These are phyloP conservation scores for Aurantiochytrium sp. DNA, from an alignment of 108 stramenopile species.

Conservation along the genomic window DNA sequence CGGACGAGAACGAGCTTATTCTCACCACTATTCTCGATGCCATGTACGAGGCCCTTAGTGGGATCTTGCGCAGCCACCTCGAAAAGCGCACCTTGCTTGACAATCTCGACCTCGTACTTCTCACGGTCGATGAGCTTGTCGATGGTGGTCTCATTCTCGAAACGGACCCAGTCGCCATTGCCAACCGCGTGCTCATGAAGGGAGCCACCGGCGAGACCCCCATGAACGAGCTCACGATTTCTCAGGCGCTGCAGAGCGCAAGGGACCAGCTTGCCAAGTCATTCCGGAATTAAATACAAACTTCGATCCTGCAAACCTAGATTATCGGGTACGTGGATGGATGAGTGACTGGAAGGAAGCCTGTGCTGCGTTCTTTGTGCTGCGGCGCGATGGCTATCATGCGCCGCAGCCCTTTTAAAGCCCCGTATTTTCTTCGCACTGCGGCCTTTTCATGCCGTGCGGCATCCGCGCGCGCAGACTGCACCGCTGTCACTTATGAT, in stretches of 20 bases:
- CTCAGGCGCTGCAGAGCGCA: background rate
- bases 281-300: background rate
- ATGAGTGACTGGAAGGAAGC: too few species aligned
- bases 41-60: constrained; percentile 32
- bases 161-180: constrained; percentile 36
- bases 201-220: constrained; percentile 24
- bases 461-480: too few species aligned
- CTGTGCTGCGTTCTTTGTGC: too few species aligned
- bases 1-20: constrained; percentile 42
- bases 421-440: too few species aligned
- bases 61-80: constrained; percentile 34
- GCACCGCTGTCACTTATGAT: too few species aligned
- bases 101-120: constrained; percentile 40
- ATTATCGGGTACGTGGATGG: too few species aligned
- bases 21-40: constrained; percentile 43
- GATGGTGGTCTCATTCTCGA: constrained; percentile 44
- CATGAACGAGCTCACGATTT: background rate
- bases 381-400: too few species aligned
- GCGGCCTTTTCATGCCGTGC: too few species aligned
- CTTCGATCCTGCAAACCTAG: too few species aligned
- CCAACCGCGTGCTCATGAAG: constrained; percentile 43
- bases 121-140: constrained; percentile 46
- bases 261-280: constrained; percentile 19
- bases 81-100: constrained; percentile 45
- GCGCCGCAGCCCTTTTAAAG: too few species aligned